phyloP scores from a whole-genome alignment of 768 basidiomycete genomes.

The Leccinum variicolor region DNA sequence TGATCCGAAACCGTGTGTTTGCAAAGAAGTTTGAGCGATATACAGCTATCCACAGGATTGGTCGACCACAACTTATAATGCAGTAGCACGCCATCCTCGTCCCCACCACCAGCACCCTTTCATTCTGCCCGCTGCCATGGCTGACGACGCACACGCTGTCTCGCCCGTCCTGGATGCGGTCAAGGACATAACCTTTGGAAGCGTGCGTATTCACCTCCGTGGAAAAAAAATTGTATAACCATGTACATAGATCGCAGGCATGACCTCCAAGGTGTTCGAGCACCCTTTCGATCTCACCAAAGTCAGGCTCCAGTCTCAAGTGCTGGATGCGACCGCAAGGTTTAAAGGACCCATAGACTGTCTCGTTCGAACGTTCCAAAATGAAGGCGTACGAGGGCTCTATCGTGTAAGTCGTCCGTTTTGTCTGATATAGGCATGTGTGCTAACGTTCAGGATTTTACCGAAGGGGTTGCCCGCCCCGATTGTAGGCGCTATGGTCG shows the following conservation, averaged over 20 bases:
- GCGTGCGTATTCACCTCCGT: conserved; percentile 38
- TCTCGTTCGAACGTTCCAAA: conserved; percentile 71
- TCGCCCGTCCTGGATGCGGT: conserved; percentile 22
- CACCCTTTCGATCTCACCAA: conserved; percentile 96
- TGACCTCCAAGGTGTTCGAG: conserved; percentile 82
- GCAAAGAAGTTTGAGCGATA: conserved; percentile 9
- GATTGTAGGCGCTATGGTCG: conserved; percentile 86
- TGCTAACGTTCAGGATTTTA: conserved; percentile 1
- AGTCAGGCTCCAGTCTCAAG: conserved; percentile 90
- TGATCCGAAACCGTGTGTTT: conserved; percentile 4
- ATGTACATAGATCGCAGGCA: conserved; percentile 67
- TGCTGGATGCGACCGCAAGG: conserved; percentile 61
- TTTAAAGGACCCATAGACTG: conserved; percentile 91
- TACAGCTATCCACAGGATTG: conserved; percentile 25
- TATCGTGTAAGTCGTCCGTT: conserved; percentile 64
- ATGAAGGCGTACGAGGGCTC: conserved; percentile 81
- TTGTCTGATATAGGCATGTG: background rate
- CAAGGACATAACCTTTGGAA: conserved; percentile 57
- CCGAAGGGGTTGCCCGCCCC: conserved; percentile 88
- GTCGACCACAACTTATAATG: conserved; percentile 22
- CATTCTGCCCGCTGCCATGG: conserved; percentile 11
- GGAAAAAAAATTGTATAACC: background rate
- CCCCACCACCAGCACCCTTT: background rate
- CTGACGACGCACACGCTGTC: conserved; percentile 14
- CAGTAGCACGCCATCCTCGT: conserved; percentile 15